phyloP scores from a whole-genome alignment of 2,329 filamentous ascomycete species.

The Volutella citrinella region DNA sequence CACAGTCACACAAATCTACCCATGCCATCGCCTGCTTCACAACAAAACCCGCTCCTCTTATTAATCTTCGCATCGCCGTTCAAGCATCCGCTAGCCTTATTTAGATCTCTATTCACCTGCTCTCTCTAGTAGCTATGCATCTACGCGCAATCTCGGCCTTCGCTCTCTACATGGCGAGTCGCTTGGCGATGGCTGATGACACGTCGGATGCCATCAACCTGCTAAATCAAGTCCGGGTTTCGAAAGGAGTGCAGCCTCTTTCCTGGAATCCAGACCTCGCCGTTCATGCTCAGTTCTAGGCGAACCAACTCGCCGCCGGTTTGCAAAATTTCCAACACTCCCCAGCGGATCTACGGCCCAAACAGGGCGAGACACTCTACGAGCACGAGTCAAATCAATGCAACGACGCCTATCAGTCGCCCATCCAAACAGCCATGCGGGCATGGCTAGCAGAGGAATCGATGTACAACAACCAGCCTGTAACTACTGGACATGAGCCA shows the following conservation, averaged over 20 bases:
- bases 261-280: constrained; percentile 29
- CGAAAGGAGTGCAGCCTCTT: constrained; percentile 25
- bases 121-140: constrained; percentile 6
- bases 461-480: constrained; percentile 28
- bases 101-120: too few relatives aligned
- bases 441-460: constrained; percentile 30
- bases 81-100: too few relatives aligned
- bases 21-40: too few relatives aligned
- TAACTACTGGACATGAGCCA: constrained; percentile 29
- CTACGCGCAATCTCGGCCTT: constrained; percentile 7
- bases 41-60: too few relatives aligned
- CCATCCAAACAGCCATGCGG: constrained; percentile 27
- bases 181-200: constrained; percentile 20
- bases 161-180: constrained; percentile 9
- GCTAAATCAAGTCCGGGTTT: constrained; percentile 31
- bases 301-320: constrained; percentile 29
- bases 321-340: constrained; percentile 31
- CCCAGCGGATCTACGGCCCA: constrained; percentile 25
- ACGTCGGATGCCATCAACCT: constrained; percentile 21
- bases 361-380: constrained; percentile 35
- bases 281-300: constrained; percentile 33
- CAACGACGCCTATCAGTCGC: constrained; percentile 25
- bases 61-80: too few relatives aligned
- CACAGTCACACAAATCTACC: too few relatives aligned
- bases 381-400: constrained; percentile 29